Evolutionary conservation across 768 basidiomycete species (phyloP), one percentile per base, ranked within the genome.

Genomic region (Boletus reticuloceps): DNA sequence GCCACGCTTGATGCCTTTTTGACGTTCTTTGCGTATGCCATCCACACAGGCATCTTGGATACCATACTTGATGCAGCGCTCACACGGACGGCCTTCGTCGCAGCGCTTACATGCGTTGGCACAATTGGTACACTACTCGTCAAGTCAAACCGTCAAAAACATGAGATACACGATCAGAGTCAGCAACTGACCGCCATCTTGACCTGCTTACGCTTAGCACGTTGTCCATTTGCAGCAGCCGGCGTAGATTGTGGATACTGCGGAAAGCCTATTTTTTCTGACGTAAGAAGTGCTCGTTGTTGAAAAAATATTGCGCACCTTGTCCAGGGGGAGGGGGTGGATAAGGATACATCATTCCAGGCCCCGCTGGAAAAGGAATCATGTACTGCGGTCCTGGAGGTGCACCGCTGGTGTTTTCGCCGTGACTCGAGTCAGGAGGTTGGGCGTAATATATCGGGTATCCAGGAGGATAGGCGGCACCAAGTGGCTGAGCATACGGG

Each of bases 41-140:
- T 87, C 84, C 3, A 77, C 59, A 59, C 85, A 87, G n/a, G 75
- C 69, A 27, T 79, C 75, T 13, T 77, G 76, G 34, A 85, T 74
- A 4, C 82, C 83, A 61, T 85, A 86, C 67, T 85, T 86, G 56
- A 79, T 64, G 59, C 85, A 87, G 29, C 85, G 78, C 51, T 81
- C 79, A 67, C 85, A 87, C 3, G 85, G 85, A 42, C 85, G 80
- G 6, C 72, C 69, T 36, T 83, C 81, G 59, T 82, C 81, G 47
- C 81, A 82, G 20, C 81, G 77, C 65, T 82, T 82, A 65, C 81
- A 82, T 10, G 81, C 81, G 22, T 73, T 73, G 12, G 82, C 82
- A 57, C 81, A 82, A 56, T 82, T 83, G 0, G 82, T 82, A 62
- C 81, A 82, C 79, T 80, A 44, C 2, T 44, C 19, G 14, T 29